Evolutionary conservation across 2,329 filamentous ascomycete species (phyloP), one percentile per base, ranked within the genome.

Genomic region (Escovopsis sp.): DNA sequence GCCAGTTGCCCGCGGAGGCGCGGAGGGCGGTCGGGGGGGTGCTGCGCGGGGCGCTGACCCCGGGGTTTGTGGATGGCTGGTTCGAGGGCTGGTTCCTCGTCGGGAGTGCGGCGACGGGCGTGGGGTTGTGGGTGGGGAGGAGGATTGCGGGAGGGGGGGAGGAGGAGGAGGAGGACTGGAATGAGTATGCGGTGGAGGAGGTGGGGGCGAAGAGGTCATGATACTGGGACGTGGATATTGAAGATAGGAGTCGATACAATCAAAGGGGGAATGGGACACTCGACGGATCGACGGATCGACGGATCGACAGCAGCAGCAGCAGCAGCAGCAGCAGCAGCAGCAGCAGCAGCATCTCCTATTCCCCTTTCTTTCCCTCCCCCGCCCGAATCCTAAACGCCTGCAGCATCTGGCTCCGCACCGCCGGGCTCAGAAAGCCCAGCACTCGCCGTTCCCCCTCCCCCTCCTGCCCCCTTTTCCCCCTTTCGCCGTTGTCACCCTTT

Each of bases 51-150:
- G 80, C 83, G 13, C 63, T 92, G 76, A 62, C 87, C 79, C 66
- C 66, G 4, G 55, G 53, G 9, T 70, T 72, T 42, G 67, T 69
- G 26, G 63, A 92, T 48, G 66, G 72, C 21, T 93, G 85, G 85
- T 93, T 93, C 46, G 85, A 93, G 54, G 76, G 74, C 7, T 88
- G 84, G 77, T 93, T 92, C 53, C 55, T 93, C 37, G 52, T 76
- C 3, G 78, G 79, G 5, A 79, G 76, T 41, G 60, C 65, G 1
- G 49, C 68, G 11, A 90, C 84, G 2, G 75, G 68, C 1, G 49
- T 70, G n/a, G 83, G 81, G 0, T 75, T 92, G 16, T 82, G 79
- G 66, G 52, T 86, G 4, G 79, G 80, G 1, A 66, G 73, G 41
- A 76, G 72, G 50, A 60, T 84, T 2, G 60, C 57, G 9, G 19